These are phyloP conservation scores for Cinnamomum micranthum DNA, from an alignment of 164 flowering plant species.

Conservation along the genomic window DNA sequence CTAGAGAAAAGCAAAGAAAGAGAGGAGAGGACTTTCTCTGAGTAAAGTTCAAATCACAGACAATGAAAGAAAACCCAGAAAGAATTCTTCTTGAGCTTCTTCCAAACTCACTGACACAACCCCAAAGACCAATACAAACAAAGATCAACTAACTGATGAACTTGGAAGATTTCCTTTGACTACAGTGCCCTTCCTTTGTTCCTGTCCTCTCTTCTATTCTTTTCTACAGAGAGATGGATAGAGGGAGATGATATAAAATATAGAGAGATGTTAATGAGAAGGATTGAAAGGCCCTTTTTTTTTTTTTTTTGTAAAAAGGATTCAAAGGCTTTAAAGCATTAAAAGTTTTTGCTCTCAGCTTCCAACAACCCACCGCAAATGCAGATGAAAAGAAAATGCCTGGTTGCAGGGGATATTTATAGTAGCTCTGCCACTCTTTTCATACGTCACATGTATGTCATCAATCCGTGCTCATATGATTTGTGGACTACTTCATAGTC, in stretches of 20 bases:
- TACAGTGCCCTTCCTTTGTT: background rate
- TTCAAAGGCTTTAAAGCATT: background rate
- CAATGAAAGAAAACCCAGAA: background rate
- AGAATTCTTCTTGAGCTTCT: background rate
- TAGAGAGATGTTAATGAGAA: background rate
- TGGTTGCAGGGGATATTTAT: too few species aligned
- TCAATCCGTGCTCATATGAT: too few species aligned
- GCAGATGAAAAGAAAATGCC: background rate
- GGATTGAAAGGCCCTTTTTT: background rate
- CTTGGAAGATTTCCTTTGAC: background rate
- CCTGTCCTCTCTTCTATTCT: background rate
- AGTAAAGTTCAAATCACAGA: background rate
- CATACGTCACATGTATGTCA: too few species aligned
- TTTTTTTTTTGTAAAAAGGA: background rate
- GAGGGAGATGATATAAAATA: background rate
- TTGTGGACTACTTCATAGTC: too few species aligned
- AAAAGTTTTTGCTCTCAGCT: constrained; percentile 1
- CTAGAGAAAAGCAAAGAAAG: background rate
- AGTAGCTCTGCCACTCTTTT: too few species aligned
- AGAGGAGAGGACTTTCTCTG: background rate
- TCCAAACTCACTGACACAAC: background rate
- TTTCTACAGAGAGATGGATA: background rate
- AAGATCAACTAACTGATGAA: background rate
- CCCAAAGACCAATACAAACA: background rate
- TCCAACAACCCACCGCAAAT: constrained; percentile 9